A percentile compares a stretch with the other conserved stretches of the same genome.
phyloP scores from a whole-genome alignment of 2,329 filamentous ascomycete species.

The Laburnicola sp. region DNA sequence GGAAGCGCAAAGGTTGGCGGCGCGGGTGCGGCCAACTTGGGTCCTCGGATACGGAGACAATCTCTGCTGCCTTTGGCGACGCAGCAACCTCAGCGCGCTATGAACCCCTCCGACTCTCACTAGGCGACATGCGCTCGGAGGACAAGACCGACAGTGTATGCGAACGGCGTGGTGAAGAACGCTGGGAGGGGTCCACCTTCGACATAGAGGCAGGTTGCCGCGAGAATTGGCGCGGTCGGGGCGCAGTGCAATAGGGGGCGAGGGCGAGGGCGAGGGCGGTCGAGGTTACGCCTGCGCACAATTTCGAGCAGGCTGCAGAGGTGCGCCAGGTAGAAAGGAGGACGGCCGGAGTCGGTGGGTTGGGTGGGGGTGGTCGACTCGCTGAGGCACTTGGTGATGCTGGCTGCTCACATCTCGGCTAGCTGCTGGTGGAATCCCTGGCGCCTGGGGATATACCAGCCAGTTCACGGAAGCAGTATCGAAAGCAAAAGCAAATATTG shows the following conservation, averaged over 20 bases:
- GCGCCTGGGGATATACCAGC: neutral
- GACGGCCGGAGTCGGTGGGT: neutral
- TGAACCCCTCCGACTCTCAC: neutral
- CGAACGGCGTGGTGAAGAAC: conserved; percentile 5
- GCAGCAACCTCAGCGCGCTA: conserved; percentile 5
- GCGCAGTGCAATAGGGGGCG: conserved; percentile 2
- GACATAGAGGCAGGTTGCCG: conserved; percentile 20
- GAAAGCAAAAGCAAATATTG: neutral
- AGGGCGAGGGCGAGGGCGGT: neutral
- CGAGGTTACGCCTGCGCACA: neutral
- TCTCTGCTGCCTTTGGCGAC: conserved; percentile 4
- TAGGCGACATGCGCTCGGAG: conserved; percentile 12
- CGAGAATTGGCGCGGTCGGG: conserved; percentile 9
- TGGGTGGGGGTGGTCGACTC: conserved; percentile 4
- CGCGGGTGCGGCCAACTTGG: neutral
- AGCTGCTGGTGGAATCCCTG: conserved; percentile 2
- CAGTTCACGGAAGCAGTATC: neutral
- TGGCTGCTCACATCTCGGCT: conserved; percentile 17
- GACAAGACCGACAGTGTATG: conserved; percentile 3
- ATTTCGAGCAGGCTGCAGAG: neutral
- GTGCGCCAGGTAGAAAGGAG: neutral
- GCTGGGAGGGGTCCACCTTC: conserved; percentile 14
- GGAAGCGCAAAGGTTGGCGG: neutral
- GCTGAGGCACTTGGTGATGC: conserved; percentile 15
- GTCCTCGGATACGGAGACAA: conserved; percentile 3